A percentile compares a stretch with the other conserved stretches of the same genome.
phyloP scores from a whole-genome alignment of 345 rosid species.

The Pistacia atlantica region DNA sequence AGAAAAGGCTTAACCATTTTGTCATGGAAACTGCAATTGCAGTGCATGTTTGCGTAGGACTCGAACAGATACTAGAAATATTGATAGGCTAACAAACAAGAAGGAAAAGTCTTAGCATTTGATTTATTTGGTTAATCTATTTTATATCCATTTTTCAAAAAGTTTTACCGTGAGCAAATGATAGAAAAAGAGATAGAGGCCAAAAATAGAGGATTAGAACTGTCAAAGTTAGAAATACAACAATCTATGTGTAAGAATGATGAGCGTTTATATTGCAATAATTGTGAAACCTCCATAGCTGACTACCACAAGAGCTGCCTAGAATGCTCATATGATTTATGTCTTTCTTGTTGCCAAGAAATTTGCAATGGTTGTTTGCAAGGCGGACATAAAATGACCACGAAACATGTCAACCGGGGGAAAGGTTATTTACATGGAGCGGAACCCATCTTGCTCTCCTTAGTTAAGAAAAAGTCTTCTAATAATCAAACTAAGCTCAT shows the following conservation, averaged over 20 bases:
- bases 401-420: too few species aligned
- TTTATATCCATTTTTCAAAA: constrained; percentile 53
- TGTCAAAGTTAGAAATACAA: constrained; percentile 9
- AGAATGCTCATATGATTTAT: too few species aligned
- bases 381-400: too few species aligned
- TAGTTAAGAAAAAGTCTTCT: too few species aligned
- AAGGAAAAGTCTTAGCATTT: constrained; percentile 34
- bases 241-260: background rate
- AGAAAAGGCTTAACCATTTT: constrained; percentile 35
- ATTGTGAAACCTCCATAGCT: too few species aligned
- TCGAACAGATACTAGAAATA: background rate
- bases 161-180: constrained; percentile 10
- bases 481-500: too few species aligned
- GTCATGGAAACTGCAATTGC: constrained; percentile 38
- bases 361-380: too few species aligned
- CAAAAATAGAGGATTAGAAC: constrained; percentile 32
- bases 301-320: too few species aligned
- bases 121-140: constrained; percentile 28
- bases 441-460: too few species aligned
- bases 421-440: too few species aligned
- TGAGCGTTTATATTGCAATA: constrained; percentile 41
- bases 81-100: background rate
- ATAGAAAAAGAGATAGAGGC: constrained; percentile 52
- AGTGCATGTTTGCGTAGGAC: constrained; percentile 30
- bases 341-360: too few species aligned